These are phyloP conservation scores for Chlorophyllum brunneum DNA, from an alignment of 768 basidiomycete genomes.

Conservation along the genomic window DNA sequence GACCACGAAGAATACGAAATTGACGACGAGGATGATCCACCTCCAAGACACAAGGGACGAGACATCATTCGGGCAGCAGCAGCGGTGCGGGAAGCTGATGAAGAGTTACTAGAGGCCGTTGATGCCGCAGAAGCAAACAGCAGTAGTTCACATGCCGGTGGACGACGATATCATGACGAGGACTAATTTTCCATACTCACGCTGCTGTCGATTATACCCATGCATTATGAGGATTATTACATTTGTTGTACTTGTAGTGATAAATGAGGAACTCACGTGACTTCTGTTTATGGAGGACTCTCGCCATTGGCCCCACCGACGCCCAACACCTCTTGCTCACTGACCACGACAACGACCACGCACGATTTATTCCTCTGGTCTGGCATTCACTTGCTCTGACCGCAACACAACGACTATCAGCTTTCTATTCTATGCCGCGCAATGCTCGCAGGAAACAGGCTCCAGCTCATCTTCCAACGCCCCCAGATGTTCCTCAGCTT, in stretches of 20 bases:
- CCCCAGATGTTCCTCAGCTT: conserved; percentile 19
- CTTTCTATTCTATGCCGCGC: conserved; percentile 12
- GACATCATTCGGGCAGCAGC: conserved; percentile 14
- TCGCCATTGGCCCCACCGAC: neutral
- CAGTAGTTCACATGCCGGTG: conserved; percentile 9
- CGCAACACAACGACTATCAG: no score
- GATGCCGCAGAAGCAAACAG: conserved; percentile 16
- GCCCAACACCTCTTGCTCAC: neutral
- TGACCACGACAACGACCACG: conserved; percentile 9
- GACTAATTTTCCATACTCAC: neutral
- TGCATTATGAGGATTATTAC: conserved; percentile 10
- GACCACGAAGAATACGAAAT: conserved; percentile 24
- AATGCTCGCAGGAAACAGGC: conserved; percentile 17
- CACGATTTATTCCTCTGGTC: no score
- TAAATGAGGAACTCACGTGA: conserved; percentile 3
- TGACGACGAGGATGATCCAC: conserved; percentile 17
- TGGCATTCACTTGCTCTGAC: conserved; percentile 19
- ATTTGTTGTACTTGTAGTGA: neutral
- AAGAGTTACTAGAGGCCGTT: conserved; percentile 17
- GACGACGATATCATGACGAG: conserved; percentile 9
- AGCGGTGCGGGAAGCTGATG: conserved; percentile 20
- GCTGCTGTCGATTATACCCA: conserved; percentile 4
- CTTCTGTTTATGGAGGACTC: conserved; percentile 7
- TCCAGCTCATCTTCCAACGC: conserved; percentile 24
- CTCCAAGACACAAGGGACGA: conserved; percentile 2